These are phyloP conservation scores for Suillus bovinus DNA, from an alignment of 768 basidiomycete species.

Conservation along the genomic window DNA sequence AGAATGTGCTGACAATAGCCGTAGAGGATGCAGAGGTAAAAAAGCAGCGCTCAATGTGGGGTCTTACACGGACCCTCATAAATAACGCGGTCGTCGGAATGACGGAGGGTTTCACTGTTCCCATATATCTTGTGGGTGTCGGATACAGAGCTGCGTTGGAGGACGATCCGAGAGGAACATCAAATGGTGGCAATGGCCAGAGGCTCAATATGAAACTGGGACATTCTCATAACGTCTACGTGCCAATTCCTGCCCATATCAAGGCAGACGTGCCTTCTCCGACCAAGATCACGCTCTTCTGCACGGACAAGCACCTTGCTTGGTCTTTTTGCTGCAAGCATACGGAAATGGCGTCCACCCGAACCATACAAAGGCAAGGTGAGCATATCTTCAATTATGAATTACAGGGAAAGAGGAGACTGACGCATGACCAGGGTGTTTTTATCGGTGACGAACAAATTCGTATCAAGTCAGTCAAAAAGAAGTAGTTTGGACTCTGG, in stretches of 20 bases:
- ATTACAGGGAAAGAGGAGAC: background rate
- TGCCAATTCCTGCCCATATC: slow-evolving; percentile 82
- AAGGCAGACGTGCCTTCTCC: slow-evolving; percentile 77
- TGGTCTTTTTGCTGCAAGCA: slow-evolving; percentile 85
- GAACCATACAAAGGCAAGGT: slow-evolving; percentile 99
- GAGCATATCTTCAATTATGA: slow-evolving; percentile 23
- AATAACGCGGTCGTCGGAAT: slow-evolving; percentile 89
- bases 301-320: slow-evolving; percentile 86
- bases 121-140: slow-evolving; percentile 90
- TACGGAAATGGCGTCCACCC: slow-evolving; percentile 82
- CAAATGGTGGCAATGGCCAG: slow-evolving; percentile 58
- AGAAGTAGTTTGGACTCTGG: slow-evolving; percentile 65
- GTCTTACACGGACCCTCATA: slow-evolving; percentile 89
- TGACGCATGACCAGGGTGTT: slow-evolving; percentile 61
- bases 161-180: slow-evolving; percentile 65
- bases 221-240: slow-evolving; percentile 83
- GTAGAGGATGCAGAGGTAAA: slow-evolving; percentile 66
- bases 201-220: slow-evolving; percentile 91
- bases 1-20: slow-evolving; percentile 35
- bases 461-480: slow-evolving; percentile 89
- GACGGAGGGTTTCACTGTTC: slow-evolving; percentile 81
- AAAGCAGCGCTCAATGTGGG: slow-evolving; percentile 90
- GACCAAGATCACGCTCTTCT: slow-evolving; percentile 80
- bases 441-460: slow-evolving; percentile 94
- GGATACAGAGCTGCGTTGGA: slow-evolving; percentile 91